Conservation (phyloP, 345 rosid species). For the Gossypium rotundifolium region DNA sequence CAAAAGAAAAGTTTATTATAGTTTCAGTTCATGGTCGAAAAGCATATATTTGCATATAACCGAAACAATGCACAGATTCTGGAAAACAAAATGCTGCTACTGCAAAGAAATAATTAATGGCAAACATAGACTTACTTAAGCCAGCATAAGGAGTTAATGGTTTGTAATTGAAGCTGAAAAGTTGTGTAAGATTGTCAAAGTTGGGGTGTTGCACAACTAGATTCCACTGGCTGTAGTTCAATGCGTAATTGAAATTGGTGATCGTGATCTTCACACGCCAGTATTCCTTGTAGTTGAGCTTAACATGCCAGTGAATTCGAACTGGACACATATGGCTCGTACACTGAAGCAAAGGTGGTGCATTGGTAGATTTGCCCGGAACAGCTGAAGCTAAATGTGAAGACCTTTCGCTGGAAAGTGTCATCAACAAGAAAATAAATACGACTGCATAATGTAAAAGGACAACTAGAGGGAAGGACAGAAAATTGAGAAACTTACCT, state of each 20-base stretch:
- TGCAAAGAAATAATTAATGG: neutral
- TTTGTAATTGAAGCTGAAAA: conserved; percentile 73
- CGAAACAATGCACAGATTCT: neutral
- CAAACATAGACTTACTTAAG: conserved; percentile 48
- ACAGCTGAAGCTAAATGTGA: conserved; percentile 71
- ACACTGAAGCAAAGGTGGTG: conserved; percentile 71
- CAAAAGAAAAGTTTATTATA: conserved; percentile 7
- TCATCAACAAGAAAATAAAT: neutral
- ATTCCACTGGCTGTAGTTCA: conserved; percentile 85
- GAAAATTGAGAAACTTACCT: conserved; percentile 33
- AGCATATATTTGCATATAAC: neutral
- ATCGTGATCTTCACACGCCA: conserved; percentile 90
- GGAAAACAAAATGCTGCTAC: neutral
- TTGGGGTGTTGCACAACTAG: conserved; percentile 86
- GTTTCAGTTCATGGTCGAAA: neutral
- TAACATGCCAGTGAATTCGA: conserved; percentile 86
- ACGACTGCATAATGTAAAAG: neutral
- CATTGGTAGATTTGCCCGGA: conserved; percentile 28
- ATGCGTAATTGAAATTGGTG: conserved; percentile 71
- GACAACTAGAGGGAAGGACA: neutral
- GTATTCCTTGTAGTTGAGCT: conserved; percentile 80
- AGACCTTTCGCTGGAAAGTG: conserved; percentile 43
- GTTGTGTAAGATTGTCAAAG: conserved; percentile 63
- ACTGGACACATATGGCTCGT: conserved; percentile 86
- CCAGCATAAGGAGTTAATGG: conserved; percentile 67